Evolutionary conservation across 1,284 basidiomycete genomes (phyloP).

Genomic region (Athelia psychrophila): DNA sequence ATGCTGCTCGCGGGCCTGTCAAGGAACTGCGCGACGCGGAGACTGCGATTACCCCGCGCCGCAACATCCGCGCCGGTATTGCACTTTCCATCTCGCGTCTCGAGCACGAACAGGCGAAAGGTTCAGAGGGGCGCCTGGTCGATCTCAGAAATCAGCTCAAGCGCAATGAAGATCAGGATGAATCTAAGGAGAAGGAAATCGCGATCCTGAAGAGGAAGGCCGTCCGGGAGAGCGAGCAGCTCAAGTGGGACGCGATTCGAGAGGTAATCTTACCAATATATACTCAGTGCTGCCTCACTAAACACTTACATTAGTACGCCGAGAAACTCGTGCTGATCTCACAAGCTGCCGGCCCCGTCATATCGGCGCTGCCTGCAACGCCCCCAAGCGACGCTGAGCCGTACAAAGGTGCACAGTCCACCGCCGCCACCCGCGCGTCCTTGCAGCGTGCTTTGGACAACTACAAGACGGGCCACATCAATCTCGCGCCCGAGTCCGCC

Average conservation of each 20-base stretch:
- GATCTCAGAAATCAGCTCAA: conserved; percentile 65
- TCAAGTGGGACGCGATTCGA: conserved; percentile 74
- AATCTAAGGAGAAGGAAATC: conserved; percentile 61
- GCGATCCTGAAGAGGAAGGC: conserved; percentile 72
- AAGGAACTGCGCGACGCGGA: conserved; percentile 75
- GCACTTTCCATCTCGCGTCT: conserved; percentile 59
- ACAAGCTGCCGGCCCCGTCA: conserved; percentile 61
- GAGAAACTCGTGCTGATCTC: conserved; percentile 74
- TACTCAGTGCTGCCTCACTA: not conserved
- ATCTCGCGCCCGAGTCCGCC: conserved; percentile 41
- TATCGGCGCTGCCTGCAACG: conserved; percentile 56
- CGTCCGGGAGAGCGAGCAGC: conserved; percentile 63
- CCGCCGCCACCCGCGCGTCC: conserved; percentile 67
- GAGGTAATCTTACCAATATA: conserved; percentile 46
- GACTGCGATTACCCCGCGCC: conserved; percentile 51
- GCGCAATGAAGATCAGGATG: conserved; percentile 63
- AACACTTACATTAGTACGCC: conserved; percentile 47
- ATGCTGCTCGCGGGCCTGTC: conserved; percentile 58
- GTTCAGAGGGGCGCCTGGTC: conserved; percentile 55
- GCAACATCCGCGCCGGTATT: conserved; percentile 53
- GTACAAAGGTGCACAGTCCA: conserved; percentile 59
- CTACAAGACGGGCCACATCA: conserved; percentile 64
- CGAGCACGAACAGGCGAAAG: conserved; percentile 61
- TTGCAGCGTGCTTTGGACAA: conserved; percentile 74
- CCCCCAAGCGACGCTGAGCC: conserved; percentile 54